Evolutionary conservation across 768 basidiomycete genomes (phyloP).

Genomic region (Lentinula boryana): DNA sequence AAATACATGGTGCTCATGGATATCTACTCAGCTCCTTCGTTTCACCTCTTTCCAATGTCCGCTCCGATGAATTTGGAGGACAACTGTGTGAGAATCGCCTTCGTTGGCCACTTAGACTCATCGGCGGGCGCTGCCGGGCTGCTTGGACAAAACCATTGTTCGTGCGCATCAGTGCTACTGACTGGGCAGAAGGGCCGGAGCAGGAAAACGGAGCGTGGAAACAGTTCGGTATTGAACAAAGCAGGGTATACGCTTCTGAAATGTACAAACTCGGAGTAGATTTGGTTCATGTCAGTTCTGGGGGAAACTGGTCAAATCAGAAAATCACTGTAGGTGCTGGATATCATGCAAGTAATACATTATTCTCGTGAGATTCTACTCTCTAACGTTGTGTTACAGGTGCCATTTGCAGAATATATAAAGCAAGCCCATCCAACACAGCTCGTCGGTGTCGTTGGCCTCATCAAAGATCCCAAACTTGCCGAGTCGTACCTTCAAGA

Average conservation of each 20-base stretch:
- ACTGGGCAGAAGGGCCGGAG: slow-evolving; percentile 60
- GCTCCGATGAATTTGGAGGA: slow-evolving; percentile 71
- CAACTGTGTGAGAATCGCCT: slow-evolving; percentile 63
- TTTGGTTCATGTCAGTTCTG: slow-evolving; percentile 67
- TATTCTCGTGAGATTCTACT: not conserved
- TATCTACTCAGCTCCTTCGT: slow-evolving; percentile 28
- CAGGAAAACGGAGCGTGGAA: slow-evolving; percentile 50
- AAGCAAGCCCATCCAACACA: slow-evolving; percentile 48
- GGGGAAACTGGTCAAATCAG: slow-evolving; percentile 59
- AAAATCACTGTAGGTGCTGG: slow-evolving; percentile 50
- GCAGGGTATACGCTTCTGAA: slow-evolving; percentile 47
- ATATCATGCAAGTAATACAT: slow-evolving; percentile 46
- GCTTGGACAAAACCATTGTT: slow-evolving; percentile 69
- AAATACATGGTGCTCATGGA: slow-evolving; percentile 69
- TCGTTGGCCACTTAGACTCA: slow-evolving; percentile 57
- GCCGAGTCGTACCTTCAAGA: slow-evolving; percentile 56
- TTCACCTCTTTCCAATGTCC: slow-evolving; percentile 69
- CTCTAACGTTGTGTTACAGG: slow-evolving; percentile 27
- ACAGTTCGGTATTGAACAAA: slow-evolving; percentile 79
- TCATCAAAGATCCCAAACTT: slow-evolving; percentile 55
- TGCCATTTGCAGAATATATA: slow-evolving; percentile 61
- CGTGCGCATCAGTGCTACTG: slow-evolving; percentile 59
- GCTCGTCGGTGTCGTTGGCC: slow-evolving; percentile 58
- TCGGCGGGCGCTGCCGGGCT: slow-evolving; percentile 41
- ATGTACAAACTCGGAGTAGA: slow-evolving; percentile 63